A percentile compares a stretch with the other conserved stretches of the same genome.
These are phyloP conservation scores for Plasmodium blacklocki DNA, from an alignment of 169 alveolate species.

Conservation along the genomic window DNA sequence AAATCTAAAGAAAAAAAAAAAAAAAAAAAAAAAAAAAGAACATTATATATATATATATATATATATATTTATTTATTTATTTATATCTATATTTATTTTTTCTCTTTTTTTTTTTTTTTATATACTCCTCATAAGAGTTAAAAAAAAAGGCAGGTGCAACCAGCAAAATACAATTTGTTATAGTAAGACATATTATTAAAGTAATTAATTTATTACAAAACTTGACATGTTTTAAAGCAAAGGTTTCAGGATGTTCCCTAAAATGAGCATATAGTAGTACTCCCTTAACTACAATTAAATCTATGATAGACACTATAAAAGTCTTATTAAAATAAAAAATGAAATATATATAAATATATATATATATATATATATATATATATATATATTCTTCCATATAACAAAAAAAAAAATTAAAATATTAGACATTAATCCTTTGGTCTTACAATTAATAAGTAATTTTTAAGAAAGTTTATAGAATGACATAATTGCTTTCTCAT, in stretches of 20 bases:
- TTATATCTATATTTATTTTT: neutral
- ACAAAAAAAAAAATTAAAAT: no score
- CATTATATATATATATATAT: no score
- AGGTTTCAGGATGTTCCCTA: conserved; percentile 58
- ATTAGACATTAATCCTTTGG: neutral
- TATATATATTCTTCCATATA: no score
- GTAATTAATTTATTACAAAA: conserved; percentile 46
- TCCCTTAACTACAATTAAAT: conserved; percentile 32
- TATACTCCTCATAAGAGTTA: conserved; percentile 34
- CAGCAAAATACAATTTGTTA: conserved; percentile 11
- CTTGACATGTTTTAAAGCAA: conserved; percentile 40
- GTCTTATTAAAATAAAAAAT: conserved; percentile 1
- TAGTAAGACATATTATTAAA: conserved; percentile 26
- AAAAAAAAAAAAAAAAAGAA: conserved; percentile 15
- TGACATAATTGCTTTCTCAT: conserved; percentile 3
- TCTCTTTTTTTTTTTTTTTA: neutral
- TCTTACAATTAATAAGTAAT: conserved; percentile 53
- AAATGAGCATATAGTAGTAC: conserved; percentile 44
- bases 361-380: no score
- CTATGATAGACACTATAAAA: conserved; percentile 30
- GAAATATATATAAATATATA: neutral
- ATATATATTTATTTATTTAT: neutral
- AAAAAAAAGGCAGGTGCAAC: conserved; percentile 27
- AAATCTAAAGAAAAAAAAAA: conserved; percentile 15
- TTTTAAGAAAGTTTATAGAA: conserved; percentile 30